Percentiles rank a stretch among this genome's conserved stretches.
These are phyloP conservation scores for Picea glauca DNA, from an alignment of 75 land plant species.

Conservation along the genomic window DNA sequence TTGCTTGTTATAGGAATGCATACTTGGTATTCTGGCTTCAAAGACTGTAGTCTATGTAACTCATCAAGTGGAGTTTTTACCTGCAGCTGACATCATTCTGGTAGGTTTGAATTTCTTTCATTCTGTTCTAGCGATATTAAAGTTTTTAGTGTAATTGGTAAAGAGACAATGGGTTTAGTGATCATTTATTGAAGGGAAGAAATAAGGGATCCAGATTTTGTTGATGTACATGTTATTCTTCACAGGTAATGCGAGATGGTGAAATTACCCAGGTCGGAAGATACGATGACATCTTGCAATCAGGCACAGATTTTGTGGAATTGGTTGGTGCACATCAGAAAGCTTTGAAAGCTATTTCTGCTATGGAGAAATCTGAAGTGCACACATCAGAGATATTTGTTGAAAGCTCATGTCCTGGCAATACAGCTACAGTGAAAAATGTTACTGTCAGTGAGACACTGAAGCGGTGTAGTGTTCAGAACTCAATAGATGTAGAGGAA, in stretches of 20 bases:
- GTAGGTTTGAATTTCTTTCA: neutral
- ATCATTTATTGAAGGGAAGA: neutral
- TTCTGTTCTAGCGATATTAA: neutral
- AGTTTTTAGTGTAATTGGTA: neutral
- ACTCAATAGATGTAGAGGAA: neutral
- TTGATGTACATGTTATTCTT: neutral
- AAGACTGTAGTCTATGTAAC: constrained; percentile 53
- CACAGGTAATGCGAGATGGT: constrained; percentile 33
- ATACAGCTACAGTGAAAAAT: neutral
- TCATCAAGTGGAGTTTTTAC: constrained; percentile 48
- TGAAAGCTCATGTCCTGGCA: no score
- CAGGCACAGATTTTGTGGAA: constrained; percentile 56
- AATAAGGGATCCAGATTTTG: neutral
- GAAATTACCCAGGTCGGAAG: neutral
- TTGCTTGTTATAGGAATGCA: constrained; percentile 33
- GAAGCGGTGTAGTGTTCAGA: neutral
- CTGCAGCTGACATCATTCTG: constrained; percentile 29
- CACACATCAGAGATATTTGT: neutral
- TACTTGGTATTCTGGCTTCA: constrained; percentile 31
- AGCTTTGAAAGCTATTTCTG: constrained; percentile 42
- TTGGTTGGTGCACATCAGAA: constrained; percentile 69
- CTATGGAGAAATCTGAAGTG: neutral
- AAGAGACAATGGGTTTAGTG: neutral
- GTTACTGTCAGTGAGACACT: neutral
- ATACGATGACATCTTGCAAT: constrained; percentile 51